phyloP scores from a whole-genome alignment of 495 filamentous ascomycete genomes.

The Pseudomonodictys pantanalensis region DNA sequence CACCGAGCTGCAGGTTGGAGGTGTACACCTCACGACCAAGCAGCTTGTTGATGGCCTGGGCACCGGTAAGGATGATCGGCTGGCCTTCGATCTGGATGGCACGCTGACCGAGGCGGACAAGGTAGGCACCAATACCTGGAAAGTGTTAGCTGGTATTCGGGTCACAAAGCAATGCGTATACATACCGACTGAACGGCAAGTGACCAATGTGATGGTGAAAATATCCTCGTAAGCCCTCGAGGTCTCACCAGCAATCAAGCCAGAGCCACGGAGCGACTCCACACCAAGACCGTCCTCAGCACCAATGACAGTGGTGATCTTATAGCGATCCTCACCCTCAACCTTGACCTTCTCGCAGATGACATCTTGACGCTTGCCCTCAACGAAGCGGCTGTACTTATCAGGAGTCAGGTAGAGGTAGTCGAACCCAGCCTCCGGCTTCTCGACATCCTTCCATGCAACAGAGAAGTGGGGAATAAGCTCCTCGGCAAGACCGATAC shows the following conservation, averaged over 20 bases:
- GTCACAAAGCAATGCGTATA: constrained; percentile 16
- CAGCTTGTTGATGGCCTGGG: constrained; percentile 95
- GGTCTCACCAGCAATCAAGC: constrained; percentile 96
- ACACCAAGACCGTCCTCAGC: constrained; percentile 95
- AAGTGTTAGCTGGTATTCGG: constrained; percentile 13
- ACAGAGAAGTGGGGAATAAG: constrained; percentile 94
- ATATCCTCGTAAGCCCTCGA: constrained; percentile 97
- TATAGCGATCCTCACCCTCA: constrained; percentile 86
- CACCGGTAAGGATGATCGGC: constrained; percentile 97
- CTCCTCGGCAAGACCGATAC: constrained; percentile 95
- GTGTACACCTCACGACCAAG: constrained; percentile 98
- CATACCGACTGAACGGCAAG: constrained; percentile 88
- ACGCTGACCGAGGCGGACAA: constrained; percentile 95
- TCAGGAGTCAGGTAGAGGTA: constrained; percentile 94
- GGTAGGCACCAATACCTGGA: constrained; percentile 89
- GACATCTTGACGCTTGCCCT: constrained; percentile 73
- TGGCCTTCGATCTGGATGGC: constrained; percentile 99
- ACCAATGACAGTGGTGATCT: constrained; percentile 92
- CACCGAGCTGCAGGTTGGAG: constrained; percentile 96
- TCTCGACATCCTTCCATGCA: constrained; percentile 84
- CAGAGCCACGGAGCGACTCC: constrained; percentile 94
- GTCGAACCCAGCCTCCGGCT: constrained; percentile 90
- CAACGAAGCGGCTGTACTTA: constrained; percentile 83
- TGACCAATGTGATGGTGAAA: constrained; percentile 97
- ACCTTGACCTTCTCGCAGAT: constrained; percentile 84